Conservation (phyloP, 371 early-diverging fungal species). For the Mortierella sp. region DNA sequence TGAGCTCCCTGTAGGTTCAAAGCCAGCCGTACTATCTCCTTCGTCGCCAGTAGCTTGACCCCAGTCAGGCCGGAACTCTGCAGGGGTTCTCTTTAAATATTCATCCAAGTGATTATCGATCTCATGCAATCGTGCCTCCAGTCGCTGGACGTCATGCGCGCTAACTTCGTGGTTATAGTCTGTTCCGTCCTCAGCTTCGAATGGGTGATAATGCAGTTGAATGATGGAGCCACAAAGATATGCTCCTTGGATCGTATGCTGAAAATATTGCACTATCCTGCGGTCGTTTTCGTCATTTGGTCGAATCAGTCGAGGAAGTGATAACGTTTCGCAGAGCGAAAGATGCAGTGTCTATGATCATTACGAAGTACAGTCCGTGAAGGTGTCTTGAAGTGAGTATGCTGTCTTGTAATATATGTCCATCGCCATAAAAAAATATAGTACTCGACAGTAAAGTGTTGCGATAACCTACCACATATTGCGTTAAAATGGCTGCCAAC, state of each 20-base stretch:
- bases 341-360: constrained; percentile 46
- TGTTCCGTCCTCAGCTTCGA: constrained; percentile 54
- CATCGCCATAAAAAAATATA: background rate
- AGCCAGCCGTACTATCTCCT: constrained; percentile 18
- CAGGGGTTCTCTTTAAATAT: constrained; percentile 34
- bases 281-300: constrained; percentile 37
- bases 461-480: constrained; percentile 44
- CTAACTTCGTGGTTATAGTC: constrained; percentile 45
- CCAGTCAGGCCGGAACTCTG: constrained; percentile 41
- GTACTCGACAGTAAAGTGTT: background rate
- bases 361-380: background rate
- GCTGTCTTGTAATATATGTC: background rate
- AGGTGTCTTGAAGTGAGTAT: background rate
- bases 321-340: constrained; percentile 52
- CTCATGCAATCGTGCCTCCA: constrained; percentile 41
- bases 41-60: constrained; percentile 32
- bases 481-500: constrained; percentile 51
- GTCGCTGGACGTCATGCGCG: constrained; percentile 31
- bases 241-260: constrained; percentile 36
- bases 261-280: constrained; percentile 30
- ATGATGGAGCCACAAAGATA: constrained; percentile 50
- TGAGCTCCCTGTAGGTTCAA: constrained; percentile 27
- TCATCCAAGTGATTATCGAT: constrained; percentile 49
- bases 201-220: constrained; percentile 54
- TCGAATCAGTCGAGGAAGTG: constrained; percentile 49